A percentile compares a stretch with the other conserved stretches of the same genome.
Conservation (phyloP, 495 filamentous ascomycete species). For the Aspergillus avenaceus region DNA sequence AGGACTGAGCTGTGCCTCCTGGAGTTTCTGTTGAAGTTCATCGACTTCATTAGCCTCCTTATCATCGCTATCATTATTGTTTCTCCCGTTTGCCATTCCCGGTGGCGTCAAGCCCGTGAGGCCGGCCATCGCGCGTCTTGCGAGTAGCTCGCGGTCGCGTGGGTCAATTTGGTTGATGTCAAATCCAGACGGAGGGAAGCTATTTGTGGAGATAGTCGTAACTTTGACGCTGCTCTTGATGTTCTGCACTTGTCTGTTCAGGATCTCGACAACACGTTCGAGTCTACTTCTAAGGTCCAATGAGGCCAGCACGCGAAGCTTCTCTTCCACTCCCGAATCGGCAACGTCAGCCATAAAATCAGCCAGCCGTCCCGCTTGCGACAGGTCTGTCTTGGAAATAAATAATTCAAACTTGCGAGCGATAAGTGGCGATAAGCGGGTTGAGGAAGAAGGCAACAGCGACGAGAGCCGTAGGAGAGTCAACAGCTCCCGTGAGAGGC, state of each 20-base stretch:
- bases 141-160: constrained; percentile 49
- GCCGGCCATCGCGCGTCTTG: constrained; percentile 45
- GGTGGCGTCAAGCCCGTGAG: constrained; percentile 50
- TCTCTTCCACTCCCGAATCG: constrained; percentile 81
- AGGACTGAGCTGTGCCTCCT: constrained; percentile 70
- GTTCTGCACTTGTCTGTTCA: constrained; percentile 71
- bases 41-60: constrained; percentile 81
- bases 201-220: constrained; percentile 61
- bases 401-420: constrained; percentile 80
- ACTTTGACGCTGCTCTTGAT: constrained; percentile 81
- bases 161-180: constrained; percentile 51
- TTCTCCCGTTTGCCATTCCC: constrained; percentile 41
- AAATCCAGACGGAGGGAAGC: constrained; percentile 50
- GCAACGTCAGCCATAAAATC: constrained; percentile 95
- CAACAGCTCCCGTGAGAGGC: constrained; percentile 77
- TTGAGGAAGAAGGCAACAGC: constrained; percentile 58
- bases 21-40: constrained; percentile 81
- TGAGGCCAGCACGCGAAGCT: constrained; percentile 74
- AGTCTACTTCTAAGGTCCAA: constrained; percentile 74
- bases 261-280: constrained; percentile 71
- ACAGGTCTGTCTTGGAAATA: constrained; percentile 69
- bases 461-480: constrained; percentile 73
- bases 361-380: constrained; percentile 81
- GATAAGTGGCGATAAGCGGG: constrained; percentile 73
- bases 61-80: constrained; percentile 53